Evolutionary conservation across 2,329 filamentous ascomycete species (phyloP).

Genomic region (Colletotrichum liriopes): DNA sequence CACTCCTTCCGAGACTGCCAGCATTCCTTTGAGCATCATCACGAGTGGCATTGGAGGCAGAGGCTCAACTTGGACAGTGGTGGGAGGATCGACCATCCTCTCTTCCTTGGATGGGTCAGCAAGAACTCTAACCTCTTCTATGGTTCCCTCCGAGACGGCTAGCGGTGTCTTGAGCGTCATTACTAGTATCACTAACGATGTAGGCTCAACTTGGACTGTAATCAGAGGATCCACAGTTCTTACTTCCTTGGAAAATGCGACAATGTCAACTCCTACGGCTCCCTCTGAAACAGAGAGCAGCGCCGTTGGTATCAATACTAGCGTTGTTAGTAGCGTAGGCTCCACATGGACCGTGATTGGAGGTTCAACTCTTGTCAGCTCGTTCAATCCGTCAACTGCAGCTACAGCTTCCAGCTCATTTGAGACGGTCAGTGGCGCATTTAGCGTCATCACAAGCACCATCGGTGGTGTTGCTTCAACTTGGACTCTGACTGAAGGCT

Average conservation of each 20-base stretch:
- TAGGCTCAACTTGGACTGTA: not conserved
- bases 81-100: not conserved
- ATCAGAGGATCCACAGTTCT: not conserved
- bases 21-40: not conserved
- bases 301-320: no score
- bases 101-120: not conserved
- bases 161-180: not conserved
- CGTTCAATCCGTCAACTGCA: not conserved
- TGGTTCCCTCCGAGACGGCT: not conserved
- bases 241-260: no score
- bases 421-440: not conserved
- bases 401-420: not conserved
- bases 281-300: no score
- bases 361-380: not conserved
- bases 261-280: no score
- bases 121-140: not conserved
- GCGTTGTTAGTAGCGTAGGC: not conserved
- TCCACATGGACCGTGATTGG: not conserved
- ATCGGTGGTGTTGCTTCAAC: not conserved
- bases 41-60: conserved; percentile 5
- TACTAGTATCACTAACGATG: not conserved
- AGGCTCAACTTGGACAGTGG: not conserved
- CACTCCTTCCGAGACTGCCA: not conserved
- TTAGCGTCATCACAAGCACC: conserved; percentile 10
- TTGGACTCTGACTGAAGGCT: not conserved